Evolutionary conservation across 805 yeast genomes (phyloP).

Genomic region (Yueomyces sp.): DNA sequence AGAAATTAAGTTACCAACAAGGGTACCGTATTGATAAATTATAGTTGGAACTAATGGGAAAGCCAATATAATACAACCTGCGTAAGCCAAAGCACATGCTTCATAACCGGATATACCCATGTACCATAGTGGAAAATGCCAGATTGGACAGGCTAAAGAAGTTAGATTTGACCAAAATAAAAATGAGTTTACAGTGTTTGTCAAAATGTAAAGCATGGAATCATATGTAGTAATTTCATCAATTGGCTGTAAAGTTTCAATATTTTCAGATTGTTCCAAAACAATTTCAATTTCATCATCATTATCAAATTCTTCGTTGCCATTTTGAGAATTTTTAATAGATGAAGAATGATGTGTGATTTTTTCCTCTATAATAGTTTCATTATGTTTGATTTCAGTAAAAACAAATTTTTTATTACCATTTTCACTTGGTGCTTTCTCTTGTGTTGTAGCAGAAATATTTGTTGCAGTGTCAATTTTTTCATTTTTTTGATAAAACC

Average conservation of each 20-base stretch:
- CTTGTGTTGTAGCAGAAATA: neutral
- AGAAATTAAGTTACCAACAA: constrained; percentile 46
- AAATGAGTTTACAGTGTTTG: constrained; percentile 44
- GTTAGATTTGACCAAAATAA: constrained; percentile 80
- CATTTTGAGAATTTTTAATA: neutral
- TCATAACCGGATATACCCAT: constrained; percentile 97
- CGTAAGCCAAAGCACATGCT: constrained; percentile 43
- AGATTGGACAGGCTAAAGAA: constrained; percentile 70
- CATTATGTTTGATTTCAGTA: neutral
- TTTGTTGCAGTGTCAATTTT: neutral
- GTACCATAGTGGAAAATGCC: constrained; percentile 97
- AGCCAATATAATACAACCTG: constrained; percentile 45
- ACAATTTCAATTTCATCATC: constrained; percentile 13
- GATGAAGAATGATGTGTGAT: neutral
- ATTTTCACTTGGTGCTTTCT: neutral
- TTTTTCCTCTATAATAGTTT: neutral
- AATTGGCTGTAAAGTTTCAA: constrained; percentile 5
- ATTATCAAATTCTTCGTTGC: neutral
- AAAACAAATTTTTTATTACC: neutral
- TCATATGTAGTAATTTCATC: constrained; percentile 9
- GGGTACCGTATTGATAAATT: constrained; percentile 19
- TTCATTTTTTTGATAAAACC: neutral
- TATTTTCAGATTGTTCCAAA: constrained; percentile 9
- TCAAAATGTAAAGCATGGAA: constrained; percentile 23
- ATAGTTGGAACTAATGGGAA: constrained; percentile 27